Conservation (phyloP, 306 rosid genomes). For the Castanea mollissima region DNA sequence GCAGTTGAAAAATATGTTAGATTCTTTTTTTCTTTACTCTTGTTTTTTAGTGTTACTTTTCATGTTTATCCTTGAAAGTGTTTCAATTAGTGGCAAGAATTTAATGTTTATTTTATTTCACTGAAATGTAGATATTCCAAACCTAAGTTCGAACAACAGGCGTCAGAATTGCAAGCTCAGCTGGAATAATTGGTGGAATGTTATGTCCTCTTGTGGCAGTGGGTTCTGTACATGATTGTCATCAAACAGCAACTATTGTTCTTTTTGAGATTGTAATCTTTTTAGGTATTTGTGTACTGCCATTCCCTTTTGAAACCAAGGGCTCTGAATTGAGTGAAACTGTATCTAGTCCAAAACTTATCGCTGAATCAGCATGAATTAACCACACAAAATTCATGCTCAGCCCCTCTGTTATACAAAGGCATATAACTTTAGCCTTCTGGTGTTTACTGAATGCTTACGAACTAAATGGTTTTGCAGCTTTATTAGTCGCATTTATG, state of each 20-base stretch:
- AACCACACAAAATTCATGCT: not conserved
- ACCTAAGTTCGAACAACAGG: constrained; percentile 91
- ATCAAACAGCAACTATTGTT: constrained; percentile 70
- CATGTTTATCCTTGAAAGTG: not conserved
- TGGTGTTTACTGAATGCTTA: not conserved
- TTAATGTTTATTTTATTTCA: constrained; percentile 24
- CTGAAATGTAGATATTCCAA: constrained; percentile 70
- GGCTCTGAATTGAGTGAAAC: constrained; percentile 64
- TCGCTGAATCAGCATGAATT: not conserved
- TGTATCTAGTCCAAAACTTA: constrained; percentile 30
- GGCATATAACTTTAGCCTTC: not conserved
- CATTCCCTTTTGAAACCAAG: constrained; percentile 87
- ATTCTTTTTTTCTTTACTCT: not conserved
- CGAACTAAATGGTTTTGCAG: not conserved
- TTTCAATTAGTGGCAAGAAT: constrained; percentile 7
- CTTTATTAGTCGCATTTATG: not conserved
- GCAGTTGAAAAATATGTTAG: not conserved
- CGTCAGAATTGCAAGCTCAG: constrained; percentile 80
- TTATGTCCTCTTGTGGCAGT: constrained; percentile 85
- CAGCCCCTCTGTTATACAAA: not conserved
- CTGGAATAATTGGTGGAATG: constrained; percentile 93
- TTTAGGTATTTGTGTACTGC: constrained; percentile 68
- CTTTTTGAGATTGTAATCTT: constrained; percentile 67
- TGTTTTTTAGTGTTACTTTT: constrained; percentile 1
- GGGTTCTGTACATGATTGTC: constrained; percentile 77